Evolutionary conservation across 495 filamentous ascomycete species (phyloP), one percentile per base, ranked within the genome.

Genomic region (Penicillium odoratum): DNA sequence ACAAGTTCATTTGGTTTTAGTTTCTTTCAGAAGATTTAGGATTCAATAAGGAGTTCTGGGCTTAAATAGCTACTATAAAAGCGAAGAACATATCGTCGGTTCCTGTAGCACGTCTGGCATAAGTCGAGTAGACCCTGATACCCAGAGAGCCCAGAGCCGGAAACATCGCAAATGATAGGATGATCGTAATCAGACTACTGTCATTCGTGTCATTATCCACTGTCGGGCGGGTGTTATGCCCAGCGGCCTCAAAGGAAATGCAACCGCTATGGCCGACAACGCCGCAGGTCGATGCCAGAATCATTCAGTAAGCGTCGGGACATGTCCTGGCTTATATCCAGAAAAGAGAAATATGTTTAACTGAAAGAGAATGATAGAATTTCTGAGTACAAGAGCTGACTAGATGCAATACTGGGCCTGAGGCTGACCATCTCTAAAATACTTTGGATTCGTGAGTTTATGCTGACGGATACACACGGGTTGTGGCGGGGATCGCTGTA

Each of bases 121-220:
- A 59, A 7, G 62, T 52, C 3, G 62, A 62, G 33, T 62, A 70
- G 11, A 64, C 51, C 7, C 68, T 54, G 9, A 65, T 60, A 0
- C 48, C 55, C 13, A 68, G 48, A 21, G 65, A 64, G 1, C 60
- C 58, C 10, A 70, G 18, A 4, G 51, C 57, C 5, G 68, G 21
- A n/a, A 70, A 67, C 3, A 70, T 29, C 0, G 61, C 42, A 3
- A 70, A 60, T 0, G 62, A 62, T 2, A 65, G 55, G 21, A 68
- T 55, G 6, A 70, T 53, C 7, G 61, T 59, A 34, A 70, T 55
- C 11, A 70, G 47, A 1, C 63, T 65, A 25, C 63, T 70, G 42
- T 70, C 62, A 13, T 68, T 60, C 36, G 55, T 16, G 9, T 64
- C 59, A 31, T 61, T 68, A 21, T 70, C 57, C n/a, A 59, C 55